Evolutionary conservation across 768 basidiomycete species (phyloP).

Genomic region (Termitomyces sp.): DNA sequence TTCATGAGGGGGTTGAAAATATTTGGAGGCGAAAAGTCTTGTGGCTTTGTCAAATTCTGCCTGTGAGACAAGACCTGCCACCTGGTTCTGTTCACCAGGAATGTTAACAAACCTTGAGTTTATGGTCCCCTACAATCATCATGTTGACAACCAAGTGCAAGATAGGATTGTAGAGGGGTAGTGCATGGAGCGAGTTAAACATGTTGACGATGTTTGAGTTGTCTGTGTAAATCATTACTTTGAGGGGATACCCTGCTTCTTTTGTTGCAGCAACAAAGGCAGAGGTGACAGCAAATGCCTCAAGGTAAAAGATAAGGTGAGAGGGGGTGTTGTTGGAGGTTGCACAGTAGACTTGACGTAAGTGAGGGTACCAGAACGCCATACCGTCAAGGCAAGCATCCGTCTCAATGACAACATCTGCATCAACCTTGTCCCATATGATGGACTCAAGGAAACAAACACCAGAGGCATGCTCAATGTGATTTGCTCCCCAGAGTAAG

Average conservation of each 20-base stretch:
- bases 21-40: background rate
- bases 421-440: background rate
- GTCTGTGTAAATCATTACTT: background rate
- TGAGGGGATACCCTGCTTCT: background rate
- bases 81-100: background rate
- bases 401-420: background rate
- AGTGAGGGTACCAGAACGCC: background rate
- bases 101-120: background rate
- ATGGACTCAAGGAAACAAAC: background rate
- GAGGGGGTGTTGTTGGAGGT: background rate
- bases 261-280: background rate
- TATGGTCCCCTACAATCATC: background rate
- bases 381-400: background rate
- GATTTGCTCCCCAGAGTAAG: background rate
- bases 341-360: background rate
- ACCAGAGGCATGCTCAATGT: background rate
- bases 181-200: background rate
- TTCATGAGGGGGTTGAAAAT: conserved; percentile 2
- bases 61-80: background rate
- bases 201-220: background rate
- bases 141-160: background rate
- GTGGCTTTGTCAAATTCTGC: background rate
- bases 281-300: background rate
- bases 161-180: background rate
- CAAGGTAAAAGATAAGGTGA: background rate